Base-by-base conservation (phyloP, 2,329 filamentous ascomycete species). In the Monosporascus cannonballus region DNA sequence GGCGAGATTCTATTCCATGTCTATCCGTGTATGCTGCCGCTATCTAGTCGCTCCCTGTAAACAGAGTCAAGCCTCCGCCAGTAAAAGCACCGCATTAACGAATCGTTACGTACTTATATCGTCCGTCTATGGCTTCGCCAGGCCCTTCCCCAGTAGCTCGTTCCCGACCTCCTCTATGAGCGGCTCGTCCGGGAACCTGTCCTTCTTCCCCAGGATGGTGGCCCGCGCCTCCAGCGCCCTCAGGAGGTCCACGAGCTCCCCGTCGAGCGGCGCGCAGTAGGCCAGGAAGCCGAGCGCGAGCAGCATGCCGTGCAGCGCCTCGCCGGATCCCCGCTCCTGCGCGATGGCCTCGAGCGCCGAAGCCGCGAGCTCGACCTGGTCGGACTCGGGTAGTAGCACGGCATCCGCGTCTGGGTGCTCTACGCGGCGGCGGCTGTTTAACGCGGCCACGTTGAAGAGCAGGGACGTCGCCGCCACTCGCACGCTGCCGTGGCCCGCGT, bases 391-490 rank as follows among this genome's bases (percentile, higher is more conserved):
- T 3, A 96, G 68, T 0, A 72, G 73, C 30, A 34, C 11, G 2
- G 30, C 9, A 9, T 34, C 11, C 30, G 30, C 9, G 30, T 9
- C 30, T 34, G 30, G 30, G 11, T 34, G 30, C 30, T 34, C 30
- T 14, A 34, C 11, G 30, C 30, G 30, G 30, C 30, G 30, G 30
- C 30, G 30, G 30, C 30, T 34, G 30, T 34, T 34, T 11, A 4
- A 34, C 30, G 30, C 30, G 30, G 89, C 80, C 0, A 97, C 71
- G 60, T 97, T 96, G 74, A 91, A 94, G 1, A 92, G 81, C 3
- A 97, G 76, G 1, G 87, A 90, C 0, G 92, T 85, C 0, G 92
- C 89, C 1, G 91, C 89, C 3, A 93, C 87, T 42, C 92, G 84
- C 2, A 93, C 80, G 51, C 85, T 90, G 46, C 78, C 77, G 61